Evolutionary conservation across 2,329 filamentous ascomycete species (phyloP).

Genomic region (Rhynchosporium secalis): DNA sequence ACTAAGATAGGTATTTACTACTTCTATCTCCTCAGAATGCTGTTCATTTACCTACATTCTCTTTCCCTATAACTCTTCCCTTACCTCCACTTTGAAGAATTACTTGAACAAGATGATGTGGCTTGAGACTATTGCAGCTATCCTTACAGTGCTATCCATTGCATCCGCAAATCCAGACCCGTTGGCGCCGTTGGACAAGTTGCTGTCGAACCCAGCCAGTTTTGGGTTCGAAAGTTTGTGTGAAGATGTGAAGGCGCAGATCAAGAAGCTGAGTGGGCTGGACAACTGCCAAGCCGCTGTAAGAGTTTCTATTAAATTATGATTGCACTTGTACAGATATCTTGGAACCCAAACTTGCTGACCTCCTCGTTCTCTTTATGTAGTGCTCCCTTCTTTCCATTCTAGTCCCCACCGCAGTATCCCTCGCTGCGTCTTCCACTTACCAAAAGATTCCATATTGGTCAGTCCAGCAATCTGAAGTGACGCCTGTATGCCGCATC

Average conservation of each 20-base stretch:
- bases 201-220: conserved; percentile 5
- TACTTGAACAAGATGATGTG: not conserved
- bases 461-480: conserved; percentile 25
- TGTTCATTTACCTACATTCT: no score
- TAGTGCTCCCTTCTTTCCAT: conserved; percentile 11
- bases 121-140: not conserved
- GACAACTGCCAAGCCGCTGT: conserved; percentile 1
- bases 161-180: not conserved
- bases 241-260: not conserved
- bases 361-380: not conserved
- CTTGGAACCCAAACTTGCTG: not conserved
- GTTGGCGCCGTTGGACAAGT: not conserved
- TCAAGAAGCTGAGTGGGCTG: conserved; percentile 1
- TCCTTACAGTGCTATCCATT: not conserved
- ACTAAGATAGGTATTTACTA: no score
- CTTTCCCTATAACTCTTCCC: no score
- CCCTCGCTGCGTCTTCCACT: not conserved
- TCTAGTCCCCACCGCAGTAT: conserved; percentile 6
- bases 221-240: conserved; percentile 2
- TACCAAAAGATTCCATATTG: conserved; percentile 10
- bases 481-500: conserved; percentile 26
- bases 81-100: no score
- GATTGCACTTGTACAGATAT: not conserved
- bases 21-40: no score
- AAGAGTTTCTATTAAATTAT: not conserved